Conservation (phyloP, 2,329 filamentous ascomycete genomes). For the Xylaria sp. region DNA sequence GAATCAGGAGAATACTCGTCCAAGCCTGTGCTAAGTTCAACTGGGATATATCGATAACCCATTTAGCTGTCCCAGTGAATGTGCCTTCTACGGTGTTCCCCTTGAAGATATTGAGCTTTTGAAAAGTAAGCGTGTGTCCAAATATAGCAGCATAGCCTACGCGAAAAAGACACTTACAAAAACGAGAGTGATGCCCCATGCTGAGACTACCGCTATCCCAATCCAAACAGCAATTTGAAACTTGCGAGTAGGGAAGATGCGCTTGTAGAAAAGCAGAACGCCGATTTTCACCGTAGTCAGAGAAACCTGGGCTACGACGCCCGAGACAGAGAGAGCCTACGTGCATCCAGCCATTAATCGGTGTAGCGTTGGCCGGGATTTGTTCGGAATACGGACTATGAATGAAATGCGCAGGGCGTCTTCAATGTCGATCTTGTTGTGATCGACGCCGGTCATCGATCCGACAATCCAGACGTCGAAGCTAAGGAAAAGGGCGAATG, state of each 20-base stretch:
- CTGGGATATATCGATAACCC: not conserved
- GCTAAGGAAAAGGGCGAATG: not conserved
- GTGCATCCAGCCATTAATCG: too few relatives aligned
- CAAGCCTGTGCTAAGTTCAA: not conserved
- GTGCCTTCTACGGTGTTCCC: too few relatives aligned
- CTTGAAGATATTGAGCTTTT: too few relatives aligned
- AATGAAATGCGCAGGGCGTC: too few relatives aligned
- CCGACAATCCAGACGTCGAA: not conserved
- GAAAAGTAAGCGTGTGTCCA: not conserved
- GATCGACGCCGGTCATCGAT: too few relatives aligned
- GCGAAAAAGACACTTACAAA: not conserved
- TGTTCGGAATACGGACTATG: too few relatives aligned
- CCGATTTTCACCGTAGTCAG: conserved; percentile 33
- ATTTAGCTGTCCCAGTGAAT: too few relatives aligned
- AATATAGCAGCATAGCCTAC: not conserved
- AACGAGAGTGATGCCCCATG: not conserved
- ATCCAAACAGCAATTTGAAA: conserved; percentile 11
- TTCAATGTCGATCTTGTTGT: too few relatives aligned
- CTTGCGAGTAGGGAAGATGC: conserved; percentile 12
- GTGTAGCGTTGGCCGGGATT: too few relatives aligned
- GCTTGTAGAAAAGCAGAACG: conserved; percentile 35
- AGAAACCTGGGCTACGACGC: not conserved
- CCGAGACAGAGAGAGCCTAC: too few relatives aligned
- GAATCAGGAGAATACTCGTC: not conserved
- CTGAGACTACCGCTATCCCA: not conserved